phyloP scores from a whole-genome alignment of 306 rosid species.

The Lablab purpureus region DNA sequence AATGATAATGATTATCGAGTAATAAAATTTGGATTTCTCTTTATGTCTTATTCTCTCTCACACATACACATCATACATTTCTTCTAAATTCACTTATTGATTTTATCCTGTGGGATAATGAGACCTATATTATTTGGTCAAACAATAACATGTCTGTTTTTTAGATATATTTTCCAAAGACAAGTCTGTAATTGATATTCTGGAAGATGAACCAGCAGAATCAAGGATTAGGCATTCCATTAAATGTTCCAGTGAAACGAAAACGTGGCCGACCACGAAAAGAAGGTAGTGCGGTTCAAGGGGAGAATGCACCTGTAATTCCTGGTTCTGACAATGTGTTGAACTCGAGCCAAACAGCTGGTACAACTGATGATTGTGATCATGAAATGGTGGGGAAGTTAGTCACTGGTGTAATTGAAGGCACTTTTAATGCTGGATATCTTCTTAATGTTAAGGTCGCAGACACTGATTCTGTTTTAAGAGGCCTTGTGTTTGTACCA shows the following conservation, averaged over 20 bases:
- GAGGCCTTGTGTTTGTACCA: constrained; percentile 66
- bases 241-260: constrained; percentile 57
- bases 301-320: constrained; percentile 30
- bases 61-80: background rate
- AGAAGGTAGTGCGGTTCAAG: constrained; percentile 44
- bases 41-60: background rate
- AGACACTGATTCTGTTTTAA: constrained; percentile 51
- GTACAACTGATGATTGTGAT: constrained; percentile 35
- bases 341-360: constrained; percentile 42
- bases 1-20: background rate
- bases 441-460: constrained; percentile 63
- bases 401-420: constrained; percentile 72
- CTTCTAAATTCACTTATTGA: background rate
- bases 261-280: constrained; percentile 82
- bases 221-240: constrained; percentile 48
- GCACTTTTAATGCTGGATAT: constrained; percentile 63
- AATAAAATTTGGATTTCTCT: background rate
- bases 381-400: constrained; percentile 62
- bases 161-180: constrained; percentile 39
- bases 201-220: constrained; percentile 62
- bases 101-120: background rate
- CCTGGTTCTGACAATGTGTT: constrained; percentile 44
- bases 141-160: background rate
- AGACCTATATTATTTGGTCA: background rate
- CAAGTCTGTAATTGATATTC: constrained; percentile 3